Base-by-base conservation (phyloP, 2,329 filamentous ascomycete genomes). In the Fusarium sp. region DNA sequence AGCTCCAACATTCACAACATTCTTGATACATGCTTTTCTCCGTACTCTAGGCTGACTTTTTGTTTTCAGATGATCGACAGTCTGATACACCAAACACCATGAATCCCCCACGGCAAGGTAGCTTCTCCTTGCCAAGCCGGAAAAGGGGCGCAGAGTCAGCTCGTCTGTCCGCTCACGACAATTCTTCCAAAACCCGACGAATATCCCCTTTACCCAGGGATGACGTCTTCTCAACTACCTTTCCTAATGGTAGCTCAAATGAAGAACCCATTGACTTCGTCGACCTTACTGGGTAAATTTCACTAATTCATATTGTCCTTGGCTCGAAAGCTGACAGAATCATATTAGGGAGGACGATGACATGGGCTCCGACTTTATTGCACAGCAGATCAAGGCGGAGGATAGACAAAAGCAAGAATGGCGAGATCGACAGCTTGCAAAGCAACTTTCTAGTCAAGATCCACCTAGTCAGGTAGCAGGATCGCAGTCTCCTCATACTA, bases 281-380 rank as follows among this genome's bases (percentile, higher is more conserved):
- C 54, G 80, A 83, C 69, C 77, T 83, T 69, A 83, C 80, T 64
- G 79, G 79, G 77, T 80, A 76, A 59, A 74, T 62, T 56, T 21
- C 15, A 20, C 15, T 34, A 7, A 12, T 20, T 23, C 5, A 43
- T 11, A 19, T 19, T 40, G 14, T 8, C 7, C 9, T 30, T 17
- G n/a, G 19, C 24, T 23, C 28, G 20, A 15, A 7, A 14, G 19
- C 62, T 69, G 19, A 71, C 47, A n/a, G 20, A 19, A 12, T 17
- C 30, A 15, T 20, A 40, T 42, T 67, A 77, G 77, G 63, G 75
- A 78, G 36, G 78, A 79, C 70, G 77, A 67, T 38, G 65, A 79
- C 17, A 32, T 69, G 36, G 67, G 67, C 47, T 62, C 73, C 20
- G 68, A 63, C 11, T 65, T 58, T 32, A 68, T 82, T 42, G 67